Evolutionary conservation across 1,284 basidiomycete species (phyloP).

Genomic region (Mycena sp.): DNA sequence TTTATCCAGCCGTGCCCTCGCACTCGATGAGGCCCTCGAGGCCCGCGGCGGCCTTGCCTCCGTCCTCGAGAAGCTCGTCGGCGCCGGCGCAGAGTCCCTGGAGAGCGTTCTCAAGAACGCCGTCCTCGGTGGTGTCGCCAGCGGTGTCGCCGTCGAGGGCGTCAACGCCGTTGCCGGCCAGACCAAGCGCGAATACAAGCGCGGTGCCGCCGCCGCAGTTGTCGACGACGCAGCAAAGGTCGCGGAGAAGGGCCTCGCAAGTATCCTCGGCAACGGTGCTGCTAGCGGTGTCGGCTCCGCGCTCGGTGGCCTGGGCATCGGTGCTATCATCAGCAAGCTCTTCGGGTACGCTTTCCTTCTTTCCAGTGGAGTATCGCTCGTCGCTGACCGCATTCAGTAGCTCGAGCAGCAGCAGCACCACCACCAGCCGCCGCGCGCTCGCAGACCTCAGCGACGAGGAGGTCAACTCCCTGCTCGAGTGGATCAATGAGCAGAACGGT

Average conservation of each 20-base stretch:
- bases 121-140: slow-evolving; percentile 20
- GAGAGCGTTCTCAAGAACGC: slow-evolving; percentile 23
- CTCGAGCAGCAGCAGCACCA: too few species aligned
- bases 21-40: too few species aligned
- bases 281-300: slow-evolving; percentile 16
- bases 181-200: too few species aligned
- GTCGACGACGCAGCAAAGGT: slow-evolving; percentile 2
- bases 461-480: too few species aligned
- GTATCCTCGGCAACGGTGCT: slow-evolving; percentile 11
- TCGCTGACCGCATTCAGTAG: too few species aligned
- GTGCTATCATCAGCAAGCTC: slow-evolving; percentile 20
- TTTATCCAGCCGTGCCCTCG: slow-evolving; percentile 7
- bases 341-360: slow-evolving; percentile 2
- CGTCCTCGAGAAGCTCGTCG: slow-evolving; percentile 14
- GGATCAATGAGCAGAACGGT: not conserved
- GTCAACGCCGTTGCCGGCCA: slow-evolving; percentile 13
- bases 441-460: too few species aligned
- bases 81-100: slow-evolving; percentile 15
- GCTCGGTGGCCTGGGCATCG: slow-evolving; percentile 20
- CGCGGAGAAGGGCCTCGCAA: slow-evolving; percentile 9
- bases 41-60: not conserved
- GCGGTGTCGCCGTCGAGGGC: slow-evolving; percentile 16
- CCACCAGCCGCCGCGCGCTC: too few species aligned
- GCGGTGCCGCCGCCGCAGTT: not conserved
- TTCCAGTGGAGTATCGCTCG: not conserved